Evolutionary conservation across 148 eudicot species (phyloP), one percentile per base, ranked within the genome.

Genomic region (Silene latifolia): DNA sequence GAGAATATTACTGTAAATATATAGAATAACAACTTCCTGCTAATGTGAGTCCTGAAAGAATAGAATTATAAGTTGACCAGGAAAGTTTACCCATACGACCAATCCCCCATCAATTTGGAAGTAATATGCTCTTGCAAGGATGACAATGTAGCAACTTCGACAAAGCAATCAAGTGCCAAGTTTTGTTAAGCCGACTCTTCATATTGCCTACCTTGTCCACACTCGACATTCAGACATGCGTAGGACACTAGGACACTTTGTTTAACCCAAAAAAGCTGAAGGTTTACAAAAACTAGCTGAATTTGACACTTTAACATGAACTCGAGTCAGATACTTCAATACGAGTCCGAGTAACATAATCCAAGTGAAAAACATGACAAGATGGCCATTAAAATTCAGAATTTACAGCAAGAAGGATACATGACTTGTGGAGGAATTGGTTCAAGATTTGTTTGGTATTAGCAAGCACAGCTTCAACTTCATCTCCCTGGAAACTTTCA

Each of bases 381-480:
- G 48, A 68, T 20, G 11, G 29, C 57, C 25, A 59, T 20, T 12
- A 11, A n/a, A 25, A 15, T 63, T 10, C 39, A 67, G 15, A 67
- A 67, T 32, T 13, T 23, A 54, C 32, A 44, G 65, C 23, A 53
- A 25, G 51, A 83, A 85, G 96, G 99, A 92, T 95, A 95, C 99
- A 79, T 53, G 97, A 90, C 78, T 90, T 95, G 62, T 61, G 96
- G 54, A 92, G 91, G 81, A 87, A 92, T 74, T 95, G 99, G 80
- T 84, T 89, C 69, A 92, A 87, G 80, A 95, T 92, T 82, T 95
- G 92, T 76, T 92, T 92, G 57, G 97, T 81, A 81, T 95, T 95
- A 75, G 97, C 96, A 82, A 92, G 84, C 74, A 95, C 93, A 67
- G 96, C 99, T 80, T 95, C 99, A 72, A 92, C 96, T 82, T 95